Base-by-base conservation (phyloP, 2,329 filamentous ascomycete species). In the Stachybotrys chlorohalonatus region DNA sequence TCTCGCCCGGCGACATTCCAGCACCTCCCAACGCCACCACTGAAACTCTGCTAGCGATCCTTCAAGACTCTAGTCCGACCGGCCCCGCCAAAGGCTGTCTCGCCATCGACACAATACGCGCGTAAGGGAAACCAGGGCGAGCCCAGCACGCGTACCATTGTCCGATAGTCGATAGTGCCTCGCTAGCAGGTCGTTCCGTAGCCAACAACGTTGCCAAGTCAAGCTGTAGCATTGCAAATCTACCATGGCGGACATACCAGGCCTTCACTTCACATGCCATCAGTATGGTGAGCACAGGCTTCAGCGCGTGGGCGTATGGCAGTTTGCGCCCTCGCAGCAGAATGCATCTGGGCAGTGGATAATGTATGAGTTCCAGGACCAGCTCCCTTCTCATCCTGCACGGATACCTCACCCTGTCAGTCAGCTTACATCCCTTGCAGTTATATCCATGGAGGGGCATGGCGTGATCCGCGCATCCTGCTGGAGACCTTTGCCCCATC, bases 381-480 rank as follows among this genome's bases (percentile, higher is more conserved):
- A 42, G 47, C n/a, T 15, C 15, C 24, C 16, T 30, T 15, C 17
- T 53, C 47, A 16, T 51, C 48, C 53, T 56, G 47, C 53, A 52
- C 39, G 32, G 45, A 49, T 46, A 51, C 42, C 53, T 11, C 46
- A 47, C 16, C 46, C 46, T 47, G 9, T 9, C 8, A 9, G 4
- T 16, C 46, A n/a, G 54, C 56, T 64, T 47, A 60, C 56, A 51
- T 46, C 8, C 45, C 15, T n/a, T 52, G 48, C 55, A 73, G 75
- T 56, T 84, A 76, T 66, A 75, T 86, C 62, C 83, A 86, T 64
- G 83, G 83, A 59, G 83, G 83, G 58, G 82, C 77, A 57, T 86
- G 83, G 83, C 75, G 82, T 55, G 83, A 86, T 65, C 81, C 82
- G 47, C 68, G 68, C 53, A 72, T 77, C 54, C 72, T 72, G 47